A percentile compares a stretch with the other conserved stretches of the same genome.
These are phyloP conservation scores for Sporisorium scitamineum DNA, from an alignment of 1,284 basidiomycete species.

Conservation along the genomic window DNA sequence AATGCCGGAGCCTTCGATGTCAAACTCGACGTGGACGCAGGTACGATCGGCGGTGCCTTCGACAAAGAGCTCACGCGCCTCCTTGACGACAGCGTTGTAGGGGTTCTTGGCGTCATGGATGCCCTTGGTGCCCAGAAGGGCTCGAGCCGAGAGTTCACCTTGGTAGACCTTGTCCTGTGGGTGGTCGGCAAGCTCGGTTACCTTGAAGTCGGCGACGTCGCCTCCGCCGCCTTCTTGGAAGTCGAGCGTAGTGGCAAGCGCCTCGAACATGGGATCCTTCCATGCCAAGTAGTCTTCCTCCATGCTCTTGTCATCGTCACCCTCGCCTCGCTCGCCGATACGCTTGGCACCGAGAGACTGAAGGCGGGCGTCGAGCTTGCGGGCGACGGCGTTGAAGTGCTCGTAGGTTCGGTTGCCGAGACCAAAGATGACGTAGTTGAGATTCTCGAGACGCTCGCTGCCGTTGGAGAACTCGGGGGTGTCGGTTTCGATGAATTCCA, in stretches of 20 bases:
- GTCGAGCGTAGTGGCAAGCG: constrained; percentile 81
- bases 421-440: constrained; percentile 95
- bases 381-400: constrained; percentile 88
- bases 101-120: constrained; percentile 98
- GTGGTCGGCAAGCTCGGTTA: constrained; percentile 78
- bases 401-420: constrained; percentile 87
- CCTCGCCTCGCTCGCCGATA: constrained; percentile 92
- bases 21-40: constrained; percentile 94
- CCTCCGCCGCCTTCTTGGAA: constrained; percentile 97
- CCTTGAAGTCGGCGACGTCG: constrained; percentile 92
- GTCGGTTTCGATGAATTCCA: constrained; percentile 89
- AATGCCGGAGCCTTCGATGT: constrained; percentile 92
- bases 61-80: constrained; percentile 86
- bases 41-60: constrained; percentile 79
- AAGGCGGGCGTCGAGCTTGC: constrained; percentile 81
- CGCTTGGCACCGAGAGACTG: constrained; percentile 84
- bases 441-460: constrained; percentile 80
- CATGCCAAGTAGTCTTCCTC: constrained; percentile 99
- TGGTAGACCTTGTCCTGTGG: constrained; percentile 63
- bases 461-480: constrained; percentile 87
- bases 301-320: constrained; percentile 99
- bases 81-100: constrained; percentile 83
- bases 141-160: constrained; percentile 75
- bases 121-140: constrained; percentile 82
- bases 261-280: constrained; percentile 97